These are phyloP conservation scores for Suillus subalutaceus DNA, from an alignment of 768 basidiomycete genomes.

Conservation along the genomic window DNA sequence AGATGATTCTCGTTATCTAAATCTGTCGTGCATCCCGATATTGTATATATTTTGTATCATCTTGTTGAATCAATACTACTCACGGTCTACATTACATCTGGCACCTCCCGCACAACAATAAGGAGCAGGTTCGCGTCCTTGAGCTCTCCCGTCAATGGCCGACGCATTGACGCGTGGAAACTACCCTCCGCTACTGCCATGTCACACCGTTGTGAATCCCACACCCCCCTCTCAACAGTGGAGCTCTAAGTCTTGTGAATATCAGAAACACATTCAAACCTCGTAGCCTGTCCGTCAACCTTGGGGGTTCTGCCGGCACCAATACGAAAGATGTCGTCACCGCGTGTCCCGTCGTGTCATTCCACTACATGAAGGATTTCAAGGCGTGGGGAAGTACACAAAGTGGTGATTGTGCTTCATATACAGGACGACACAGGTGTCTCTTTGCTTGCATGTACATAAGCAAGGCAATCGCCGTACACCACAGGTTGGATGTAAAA, in stretches of 20 bases:
- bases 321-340: neutral
- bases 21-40: neutral
- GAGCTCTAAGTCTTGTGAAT: neutral
- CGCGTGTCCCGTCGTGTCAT: neutral
- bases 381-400: neutral
- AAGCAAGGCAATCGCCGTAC: neutral
- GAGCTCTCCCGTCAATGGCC: neutral
- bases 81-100: neutral
- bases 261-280: neutral
- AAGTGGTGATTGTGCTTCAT: neutral
- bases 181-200: neutral
- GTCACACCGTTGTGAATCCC: neutral
- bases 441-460: neutral
- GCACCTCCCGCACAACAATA: neutral
- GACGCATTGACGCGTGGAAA: neutral
- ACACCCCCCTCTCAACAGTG: neutral
- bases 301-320: neutral
- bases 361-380: neutral
- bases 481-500: neutral
- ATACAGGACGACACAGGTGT: neutral
- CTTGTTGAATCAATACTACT: neutral
- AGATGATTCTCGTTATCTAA: neutral
- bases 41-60: neutral
- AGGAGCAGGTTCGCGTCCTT: neutral
- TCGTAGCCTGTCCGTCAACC: neutral